phyloP scores from a whole-genome alignment of 305 asterid genomes.

The Withania somnifera region DNA sequence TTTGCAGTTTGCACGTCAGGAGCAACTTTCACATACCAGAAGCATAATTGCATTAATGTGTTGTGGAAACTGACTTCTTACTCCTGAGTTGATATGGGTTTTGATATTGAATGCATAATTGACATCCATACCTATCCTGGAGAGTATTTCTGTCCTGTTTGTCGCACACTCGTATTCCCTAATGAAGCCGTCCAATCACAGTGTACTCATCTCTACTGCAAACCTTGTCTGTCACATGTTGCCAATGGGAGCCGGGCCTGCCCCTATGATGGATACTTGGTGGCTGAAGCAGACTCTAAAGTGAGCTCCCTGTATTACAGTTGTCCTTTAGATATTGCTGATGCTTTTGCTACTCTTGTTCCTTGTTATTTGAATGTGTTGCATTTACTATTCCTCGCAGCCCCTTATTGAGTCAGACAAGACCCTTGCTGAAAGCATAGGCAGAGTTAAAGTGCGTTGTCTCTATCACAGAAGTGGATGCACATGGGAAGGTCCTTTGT shows the following conservation, averaged over 20 bases:
- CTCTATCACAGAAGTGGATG: conserved; percentile 87
- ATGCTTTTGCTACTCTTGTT: conserved; percentile 2
- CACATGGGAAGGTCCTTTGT: conserved; percentile 82
- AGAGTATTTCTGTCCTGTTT: conserved; percentile 91
- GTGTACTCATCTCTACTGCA: conserved; percentile 92
- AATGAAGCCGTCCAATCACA: conserved; percentile 81
- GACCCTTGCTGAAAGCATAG: conserved; percentile 62
- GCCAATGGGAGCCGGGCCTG: conserved; percentile 72
- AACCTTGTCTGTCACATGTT: conserved; percentile 73
- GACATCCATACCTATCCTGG: conserved; percentile 83
- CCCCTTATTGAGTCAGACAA: conserved; percentile 63
- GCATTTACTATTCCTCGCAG: conserved; percentile 38
- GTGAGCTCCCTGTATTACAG: conserved; percentile 24
- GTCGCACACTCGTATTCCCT: conserved; percentile 96
- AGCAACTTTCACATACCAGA: neutral
- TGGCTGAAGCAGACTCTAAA: conserved; percentile 80
- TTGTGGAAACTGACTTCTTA: conserved; percentile 6
- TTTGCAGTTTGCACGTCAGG: neutral
- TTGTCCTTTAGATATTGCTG: conserved; percentile 1
- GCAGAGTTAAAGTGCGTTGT: conserved; percentile 80
- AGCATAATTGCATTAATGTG: neutral
- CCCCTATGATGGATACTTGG: conserved; percentile 90
- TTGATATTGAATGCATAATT: conserved; percentile 76
- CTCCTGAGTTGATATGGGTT: conserved; percentile 47
- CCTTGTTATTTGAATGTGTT: conserved; percentile 13